These are phyloP conservation scores for Boletales sp. DNA, from an alignment of 768 basidiomycete genomes.

Conservation along the genomic window DNA sequence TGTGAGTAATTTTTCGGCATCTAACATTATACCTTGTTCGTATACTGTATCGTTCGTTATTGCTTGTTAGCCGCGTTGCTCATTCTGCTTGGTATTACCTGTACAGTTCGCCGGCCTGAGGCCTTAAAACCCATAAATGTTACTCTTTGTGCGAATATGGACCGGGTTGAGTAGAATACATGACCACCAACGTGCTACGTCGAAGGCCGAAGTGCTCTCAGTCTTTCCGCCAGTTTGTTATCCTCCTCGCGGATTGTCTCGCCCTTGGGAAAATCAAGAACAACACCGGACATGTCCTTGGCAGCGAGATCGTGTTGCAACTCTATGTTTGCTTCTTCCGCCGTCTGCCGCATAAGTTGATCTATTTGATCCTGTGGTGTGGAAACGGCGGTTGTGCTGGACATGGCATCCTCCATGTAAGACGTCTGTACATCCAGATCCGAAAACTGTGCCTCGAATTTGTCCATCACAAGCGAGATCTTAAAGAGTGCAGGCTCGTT, in stretches of 20 bases:
- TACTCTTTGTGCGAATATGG: slow-evolving; percentile 1
- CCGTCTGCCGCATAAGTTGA: slow-evolving; percentile 84
- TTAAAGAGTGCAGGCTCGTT: slow-evolving; percentile 28
- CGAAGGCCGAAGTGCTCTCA: slow-evolving; percentile 84
- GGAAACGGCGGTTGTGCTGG: slow-evolving; percentile 84
- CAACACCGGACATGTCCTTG: slow-evolving; percentile 50
- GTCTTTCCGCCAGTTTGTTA: slow-evolving; percentile 73
- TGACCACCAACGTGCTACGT: slow-evolving; percentile 34
- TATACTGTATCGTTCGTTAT: slow-evolving; percentile 19
- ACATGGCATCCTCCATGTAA: slow-evolving; percentile 98
- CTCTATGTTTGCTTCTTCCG: slow-evolving; percentile 96
- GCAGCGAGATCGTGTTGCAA: slow-evolving; percentile 84
- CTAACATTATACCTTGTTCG: slow-evolving; percentile 11
- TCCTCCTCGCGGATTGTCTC: slow-evolving; percentile 74
- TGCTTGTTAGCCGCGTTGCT: slow-evolving; percentile 12
- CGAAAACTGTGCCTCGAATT: slow-evolving; percentile 93
- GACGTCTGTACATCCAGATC: slow-evolving; percentile 98
- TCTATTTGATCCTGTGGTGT: slow-evolving; percentile 99
- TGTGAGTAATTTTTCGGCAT: slow-evolving; percentile 27
- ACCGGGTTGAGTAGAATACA: slow-evolving; percentile 9
- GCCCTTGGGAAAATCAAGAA: slow-evolving; percentile 53
- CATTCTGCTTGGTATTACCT: slow-evolving; percentile 7
- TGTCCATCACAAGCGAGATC: slow-evolving; percentile 99
- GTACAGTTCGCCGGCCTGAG: slow-evolving; percentile 4
- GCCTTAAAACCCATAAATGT: slow-evolving; percentile 11